Percentiles rank a stretch among this genome's conserved stretches.
phyloP scores from a whole-genome alignment of 2,329 filamentous ascomycete species.

The Alternaria conjuncta region DNA sequence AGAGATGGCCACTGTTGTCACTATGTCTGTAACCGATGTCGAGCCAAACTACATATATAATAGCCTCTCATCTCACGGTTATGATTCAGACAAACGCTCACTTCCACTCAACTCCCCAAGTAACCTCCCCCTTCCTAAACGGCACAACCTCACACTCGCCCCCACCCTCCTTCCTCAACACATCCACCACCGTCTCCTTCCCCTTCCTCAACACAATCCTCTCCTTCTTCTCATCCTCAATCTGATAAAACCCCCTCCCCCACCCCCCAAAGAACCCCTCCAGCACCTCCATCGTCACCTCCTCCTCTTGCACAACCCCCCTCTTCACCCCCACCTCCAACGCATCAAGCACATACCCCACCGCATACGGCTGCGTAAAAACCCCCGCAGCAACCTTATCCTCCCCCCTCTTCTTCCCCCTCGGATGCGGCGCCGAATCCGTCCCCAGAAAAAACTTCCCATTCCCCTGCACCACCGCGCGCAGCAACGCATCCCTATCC shows the following conservation, averaged over 20 bases:
- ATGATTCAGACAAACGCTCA: constrained; percentile 3
- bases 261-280: constrained; percentile 65
- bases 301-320: constrained; percentile 60
- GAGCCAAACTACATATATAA: neutral
- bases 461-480: constrained; percentile 61
- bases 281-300: constrained; percentile 61
- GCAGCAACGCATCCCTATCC: constrained; percentile 74
- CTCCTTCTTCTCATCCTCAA: constrained; percentile 52
- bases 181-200: constrained; percentile 61
- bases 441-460: constrained; percentile 76
- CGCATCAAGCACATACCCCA: constrained; percentile 69
- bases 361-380: constrained; percentile 77
- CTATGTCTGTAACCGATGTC: neutral
- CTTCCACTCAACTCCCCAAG: constrained; percentile 59
- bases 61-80: neutral
- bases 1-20: neutral
- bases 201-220: constrained; percentile 65
- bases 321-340: constrained; percentile 67
- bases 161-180: constrained; percentile 59
- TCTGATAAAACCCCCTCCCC: constrained; percentile 65
- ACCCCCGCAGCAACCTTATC: constrained; percentile 70
- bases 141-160: constrained; percentile 67
- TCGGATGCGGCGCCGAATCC: constrained; percentile 73
- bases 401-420: constrained; percentile 64
- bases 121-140: constrained; percentile 67